Base-by-base conservation (phyloP, 768 basidiomycete species). In the Kwoniella sp. region DNA sequence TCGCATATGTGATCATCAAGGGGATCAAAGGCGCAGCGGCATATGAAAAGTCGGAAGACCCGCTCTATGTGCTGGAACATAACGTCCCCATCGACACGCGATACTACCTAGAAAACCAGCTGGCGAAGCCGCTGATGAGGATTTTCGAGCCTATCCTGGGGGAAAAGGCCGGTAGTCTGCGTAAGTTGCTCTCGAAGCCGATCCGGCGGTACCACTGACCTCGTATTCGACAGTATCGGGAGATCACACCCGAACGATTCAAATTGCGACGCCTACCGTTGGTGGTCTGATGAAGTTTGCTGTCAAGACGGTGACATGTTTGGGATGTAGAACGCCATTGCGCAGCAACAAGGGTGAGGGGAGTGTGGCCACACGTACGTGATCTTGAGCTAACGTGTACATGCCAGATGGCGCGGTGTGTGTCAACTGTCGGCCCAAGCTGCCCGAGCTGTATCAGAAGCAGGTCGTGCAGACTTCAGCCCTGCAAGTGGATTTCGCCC, bases 221-320 rank as follows among this genome's bases (percentile, higher is more conserved):
- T 14, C 23, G 11, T 28, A 25, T 17, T 3, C 28, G 27, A 29
- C 60, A 98, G 93, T 99, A 41, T 86, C 89, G 22, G 95, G 95
- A 2, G 91, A 93, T 62, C 95, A 99, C 67, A 98, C 95, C 2
- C 80, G 95, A 26, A 84, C 90, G 0, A 95, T 99, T 41, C 85
- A 90, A 58, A 96, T 98, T 44, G 91, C 92, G 4, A 98, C 95
- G 1, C 95, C 95, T 0, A 92, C 89, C 0, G 83, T 90, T 9
- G 95, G 95, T 15, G 95, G 95, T 22, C 75, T 99, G 46, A 99
- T 99, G 95, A 96, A 93, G 73, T 99, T 96, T 65, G 91, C 92
- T 0, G 90, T 96, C 25, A 93, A 91, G 76, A 93, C 88, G 0
- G 83, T 87, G 3, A 99, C 89, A 2, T 99, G 95, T 67, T 78